Percentiles rank a stretch among this genome's conserved stretches.
These are phyloP conservation scores for Chimonanthus praecox DNA, from an alignment of 164 flowering plant genomes.

Conservation along the genomic window DNA sequence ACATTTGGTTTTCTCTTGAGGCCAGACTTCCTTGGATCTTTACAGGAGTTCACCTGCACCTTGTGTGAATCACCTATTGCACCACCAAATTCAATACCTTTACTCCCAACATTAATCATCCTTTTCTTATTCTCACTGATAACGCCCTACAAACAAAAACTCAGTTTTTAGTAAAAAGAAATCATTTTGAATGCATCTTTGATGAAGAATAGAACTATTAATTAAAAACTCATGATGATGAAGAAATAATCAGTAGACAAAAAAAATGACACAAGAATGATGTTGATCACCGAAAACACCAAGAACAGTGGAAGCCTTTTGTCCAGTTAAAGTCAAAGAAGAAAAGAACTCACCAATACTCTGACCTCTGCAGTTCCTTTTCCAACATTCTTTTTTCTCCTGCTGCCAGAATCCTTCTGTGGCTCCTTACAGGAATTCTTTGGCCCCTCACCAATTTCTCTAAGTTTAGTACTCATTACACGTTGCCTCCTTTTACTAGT, in stretches of 20 bases:
- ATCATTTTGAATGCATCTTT: no score
- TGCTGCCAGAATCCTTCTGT: neutral
- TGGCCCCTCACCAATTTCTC: neutral
- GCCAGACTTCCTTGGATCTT: conserved; percentile 4
- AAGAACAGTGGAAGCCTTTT: no score
- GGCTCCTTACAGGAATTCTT: neutral
- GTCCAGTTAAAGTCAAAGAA: no score
- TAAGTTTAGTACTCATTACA: no score
- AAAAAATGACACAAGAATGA: no score
- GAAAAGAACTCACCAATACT: conserved; percentile 1
- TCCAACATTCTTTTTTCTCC: neutral
- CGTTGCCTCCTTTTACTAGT: no score
- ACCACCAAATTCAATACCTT: neutral
- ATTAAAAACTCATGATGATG: no score
- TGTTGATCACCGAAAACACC: no score
- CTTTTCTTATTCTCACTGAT: neutral
- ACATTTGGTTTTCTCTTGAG: neutral
- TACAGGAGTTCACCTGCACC: neutral
- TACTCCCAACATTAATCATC: neutral
- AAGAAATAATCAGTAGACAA: no score
- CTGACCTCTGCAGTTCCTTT: conserved; percentile 1
- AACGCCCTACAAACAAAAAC: neutral
- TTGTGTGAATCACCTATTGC: neutral
- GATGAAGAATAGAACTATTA: no score
- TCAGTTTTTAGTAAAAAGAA: no score